Evolutionary conservation across 2,329 filamentous ascomycete species (phyloP).

Genomic region (Sporothrix dimorphospora): DNA sequence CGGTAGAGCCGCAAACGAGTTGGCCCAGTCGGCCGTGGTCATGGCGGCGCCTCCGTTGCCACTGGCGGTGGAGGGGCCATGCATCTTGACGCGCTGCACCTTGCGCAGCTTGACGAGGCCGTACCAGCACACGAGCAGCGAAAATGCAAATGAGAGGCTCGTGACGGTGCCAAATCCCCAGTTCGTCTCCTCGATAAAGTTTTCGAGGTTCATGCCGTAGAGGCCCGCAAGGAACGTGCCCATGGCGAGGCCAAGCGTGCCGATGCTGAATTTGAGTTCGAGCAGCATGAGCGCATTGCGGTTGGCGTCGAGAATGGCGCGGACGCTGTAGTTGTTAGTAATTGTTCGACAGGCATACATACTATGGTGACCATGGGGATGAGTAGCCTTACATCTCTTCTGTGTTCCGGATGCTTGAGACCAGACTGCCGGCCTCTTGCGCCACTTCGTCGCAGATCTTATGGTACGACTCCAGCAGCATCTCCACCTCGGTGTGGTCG

Average conservation of each 20-base stretch:
- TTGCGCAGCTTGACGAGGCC: slow-evolving; percentile 81
- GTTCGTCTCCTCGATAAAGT: slow-evolving; percentile 94
- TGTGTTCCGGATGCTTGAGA: slow-evolving; percentile 94
- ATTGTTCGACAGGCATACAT: not conserved
- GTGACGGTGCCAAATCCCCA: slow-evolving; percentile 82
- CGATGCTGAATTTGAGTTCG: slow-evolving; percentile 94
- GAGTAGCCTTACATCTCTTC: slow-evolving; percentile 83
- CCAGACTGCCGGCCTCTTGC: slow-evolving; percentile 88
- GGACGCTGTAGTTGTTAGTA: slow-evolving; percentile 62
- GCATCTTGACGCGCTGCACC: slow-evolving; percentile 43
- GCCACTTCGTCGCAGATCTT: slow-evolving; percentile 98
- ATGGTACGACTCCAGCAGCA: slow-evolving; percentile 95
- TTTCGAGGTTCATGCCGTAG: slow-evolving; percentile 99
- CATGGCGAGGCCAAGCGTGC: slow-evolving; percentile 89
- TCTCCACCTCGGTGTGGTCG: slow-evolving; percentile 95
- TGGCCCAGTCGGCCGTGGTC: slow-evolving; percentile 18
- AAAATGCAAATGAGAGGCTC: slow-evolving; percentile 69
- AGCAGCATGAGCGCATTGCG: slow-evolving; percentile 97
- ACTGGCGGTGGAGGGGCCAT: slow-evolving; percentile 32
- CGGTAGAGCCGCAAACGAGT: slow-evolving; percentile 22
- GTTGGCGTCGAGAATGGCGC: slow-evolving; percentile 96
- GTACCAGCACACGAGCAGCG: slow-evolving; percentile 78
- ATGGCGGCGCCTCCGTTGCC: not conserved
- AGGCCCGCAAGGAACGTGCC: slow-evolving; percentile 96
- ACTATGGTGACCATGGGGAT: no score